phyloP scores from a whole-genome alignment of 768 basidiomycete genomes.

The Mycena amicta region DNA sequence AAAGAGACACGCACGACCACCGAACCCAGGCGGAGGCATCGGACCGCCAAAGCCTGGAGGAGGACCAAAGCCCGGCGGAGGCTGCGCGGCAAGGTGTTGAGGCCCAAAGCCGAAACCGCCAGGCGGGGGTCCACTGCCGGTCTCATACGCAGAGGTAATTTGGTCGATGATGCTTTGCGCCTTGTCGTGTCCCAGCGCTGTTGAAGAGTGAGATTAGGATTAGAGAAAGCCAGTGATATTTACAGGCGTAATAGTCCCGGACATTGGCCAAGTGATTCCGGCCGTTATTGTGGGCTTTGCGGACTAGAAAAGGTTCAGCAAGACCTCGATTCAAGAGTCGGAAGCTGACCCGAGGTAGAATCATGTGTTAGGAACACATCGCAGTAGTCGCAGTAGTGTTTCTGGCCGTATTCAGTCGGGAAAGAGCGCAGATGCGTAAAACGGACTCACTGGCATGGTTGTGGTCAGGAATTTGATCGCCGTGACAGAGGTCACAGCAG shows the following conservation, averaged over 20 bases:
- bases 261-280: slow-evolving; percentile 97
- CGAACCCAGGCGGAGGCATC: slow-evolving; percentile 57
- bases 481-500: slow-evolving; percentile 21
- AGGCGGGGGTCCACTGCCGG: slow-evolving; percentile 80
- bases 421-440: slow-evolving; percentile 4
- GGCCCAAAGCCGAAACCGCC: slow-evolving; percentile 88
- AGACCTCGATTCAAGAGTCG: background rate
- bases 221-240: slow-evolving; percentile 24
- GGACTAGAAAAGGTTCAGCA: slow-evolving; percentile 54
- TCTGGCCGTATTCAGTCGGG: slow-evolving; percentile 44
- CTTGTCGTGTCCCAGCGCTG: slow-evolving; percentile 92
- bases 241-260: slow-evolving; percentile 95
- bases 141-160: slow-evolving; percentile 92
- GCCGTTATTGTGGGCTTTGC: slow-evolving; percentile 98
- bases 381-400: slow-evolving; percentile 94
- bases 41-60: slow-evolving; percentile 54
- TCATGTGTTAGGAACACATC: slow-evolving; percentile 95
- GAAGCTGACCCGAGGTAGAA: slow-evolving; percentile 77
- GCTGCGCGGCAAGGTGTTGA: slow-evolving; percentile 68
- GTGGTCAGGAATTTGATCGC: slow-evolving; percentile 10
- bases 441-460: slow-evolving; percentile 65
- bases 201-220: slow-evolving; percentile 3
- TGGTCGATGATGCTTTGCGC: slow-evolving; percentile 98
- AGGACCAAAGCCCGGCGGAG: slow-evolving; percentile 44
- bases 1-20: slow-evolving; percentile 45